A percentile compares a stretch with the other conserved stretches of the same genome.
Conservation (phyloP, 352 stramenopile species). For the Globisporangium irregulare region DNA sequence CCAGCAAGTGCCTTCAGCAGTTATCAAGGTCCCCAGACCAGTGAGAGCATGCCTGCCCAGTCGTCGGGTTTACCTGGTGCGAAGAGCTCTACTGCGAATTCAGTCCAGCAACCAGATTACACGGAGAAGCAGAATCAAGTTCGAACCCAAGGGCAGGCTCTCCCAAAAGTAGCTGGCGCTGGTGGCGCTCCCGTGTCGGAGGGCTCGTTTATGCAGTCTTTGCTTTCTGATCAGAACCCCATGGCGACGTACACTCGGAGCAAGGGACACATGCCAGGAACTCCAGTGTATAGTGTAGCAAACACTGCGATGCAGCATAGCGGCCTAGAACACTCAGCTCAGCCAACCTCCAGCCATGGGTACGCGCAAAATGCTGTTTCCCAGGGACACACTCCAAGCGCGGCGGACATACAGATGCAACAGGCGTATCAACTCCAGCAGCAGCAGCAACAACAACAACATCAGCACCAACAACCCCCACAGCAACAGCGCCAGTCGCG, state of each 20-base stretch:
- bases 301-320: slow-evolving; percentile 12
- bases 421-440: slow-evolving; percentile 25
- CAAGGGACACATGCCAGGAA: slow-evolving; percentile 7
- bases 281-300: slow-evolving; percentile 4
- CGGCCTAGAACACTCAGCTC: neutral
- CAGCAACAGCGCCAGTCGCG: slow-evolving; percentile 27
- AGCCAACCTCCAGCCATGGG: slow-evolving; percentile 7
- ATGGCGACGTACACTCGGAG: slow-evolving; percentile 17
- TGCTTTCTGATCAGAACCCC: slow-evolving; percentile 31
- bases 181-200: slow-evolving; percentile 14
- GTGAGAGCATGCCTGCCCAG: neutral
- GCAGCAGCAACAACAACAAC: slow-evolving; percentile 26
- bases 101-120: slow-evolving; percentile 1
- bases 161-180: slow-evolving; percentile 3
- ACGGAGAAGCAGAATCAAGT: slow-evolving; percentile 10
- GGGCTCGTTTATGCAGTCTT: slow-evolving; percentile 38
- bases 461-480: slow-evolving; percentile 27
- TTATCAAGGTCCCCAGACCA: slow-evolving; percentile 9
- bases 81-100: neutral
- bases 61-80: neutral
- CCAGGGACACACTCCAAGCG: slow-evolving; percentile 7
- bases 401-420: slow-evolving; percentile 14
- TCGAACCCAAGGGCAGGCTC: slow-evolving; percentile 11
- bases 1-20: neutral
- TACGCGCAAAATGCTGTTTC: slow-evolving; percentile 5